phyloP scores from a whole-genome alignment of 2,329 filamentous ascomycete species.

The Fusarium nodosum region DNA sequence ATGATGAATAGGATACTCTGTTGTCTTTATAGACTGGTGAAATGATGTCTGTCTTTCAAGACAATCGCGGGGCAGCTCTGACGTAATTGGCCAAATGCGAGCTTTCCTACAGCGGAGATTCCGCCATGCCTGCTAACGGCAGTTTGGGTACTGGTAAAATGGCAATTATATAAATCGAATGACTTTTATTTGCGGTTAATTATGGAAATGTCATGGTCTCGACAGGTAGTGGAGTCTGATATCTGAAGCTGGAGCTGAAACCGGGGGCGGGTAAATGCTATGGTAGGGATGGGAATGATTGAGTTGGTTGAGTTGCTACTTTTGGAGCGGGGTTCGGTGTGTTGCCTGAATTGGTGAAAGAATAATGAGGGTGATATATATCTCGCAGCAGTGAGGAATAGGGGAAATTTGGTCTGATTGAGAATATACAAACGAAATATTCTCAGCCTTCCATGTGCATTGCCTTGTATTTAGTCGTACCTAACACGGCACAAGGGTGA shows the following conservation, averaged over 20 bases:
- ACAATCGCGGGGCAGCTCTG: slow-evolving; percentile 36
- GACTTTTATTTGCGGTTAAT: slow-evolving; percentile 12
- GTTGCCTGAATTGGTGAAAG: neutral
- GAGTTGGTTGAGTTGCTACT: neutral
- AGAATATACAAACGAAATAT: neutral
- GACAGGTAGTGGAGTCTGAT: slow-evolving; percentile 1
- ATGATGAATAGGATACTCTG: neutral
- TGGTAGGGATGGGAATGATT: slow-evolving; percentile 1
- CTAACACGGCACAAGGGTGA: neutral
- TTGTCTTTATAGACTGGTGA: slow-evolving; percentile 19
- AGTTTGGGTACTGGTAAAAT: neutral
- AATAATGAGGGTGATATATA: neutral
- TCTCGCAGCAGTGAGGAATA: neutral
- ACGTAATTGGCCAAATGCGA: slow-evolving; percentile 33
- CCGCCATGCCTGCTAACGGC: slow-evolving; percentile 11
- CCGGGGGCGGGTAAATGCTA: neutral
- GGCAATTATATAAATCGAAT: neutral
- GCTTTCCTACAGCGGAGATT: slow-evolving; percentile 9
- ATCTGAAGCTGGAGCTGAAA: slow-evolving; percentile 5
- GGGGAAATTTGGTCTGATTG: no score
- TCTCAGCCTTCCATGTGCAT: neutral
- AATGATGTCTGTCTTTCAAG: neutral
- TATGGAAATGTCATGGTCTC: neutral
- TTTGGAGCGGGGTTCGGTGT: neutral
- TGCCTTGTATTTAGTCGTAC: fast-evolving